Percentiles rank a stretch among this genome's conserved stretches.
phyloP scores from a whole-genome alignment of 2,329 filamentous ascomycete species.

The Arthrobotrys entomopaga region DNA sequence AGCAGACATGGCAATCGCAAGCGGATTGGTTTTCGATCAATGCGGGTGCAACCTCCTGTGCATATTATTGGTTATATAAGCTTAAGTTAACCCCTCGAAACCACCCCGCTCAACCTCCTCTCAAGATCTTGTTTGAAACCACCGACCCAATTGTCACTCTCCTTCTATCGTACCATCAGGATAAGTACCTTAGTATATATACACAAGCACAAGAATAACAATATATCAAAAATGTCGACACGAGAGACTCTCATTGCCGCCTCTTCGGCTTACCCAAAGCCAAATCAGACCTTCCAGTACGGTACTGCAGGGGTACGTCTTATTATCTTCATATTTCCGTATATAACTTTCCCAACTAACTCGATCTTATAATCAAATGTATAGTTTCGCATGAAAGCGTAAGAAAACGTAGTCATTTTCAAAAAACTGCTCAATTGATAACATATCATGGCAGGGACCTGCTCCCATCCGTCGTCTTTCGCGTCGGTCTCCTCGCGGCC shows the following conservation, averaged over 20 bases:
- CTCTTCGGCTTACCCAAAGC: slow-evolving; percentile 66
- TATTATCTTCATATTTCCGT: not conserved
- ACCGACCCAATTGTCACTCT: not conserved
- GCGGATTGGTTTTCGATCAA: no score
- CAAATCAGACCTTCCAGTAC: slow-evolving; percentile 68
- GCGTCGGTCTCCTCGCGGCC: slow-evolving; percentile 87
- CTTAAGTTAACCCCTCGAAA: no score
- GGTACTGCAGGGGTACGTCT: slow-evolving; percentile 70
- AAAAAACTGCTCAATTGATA: slow-evolving; percentile 40
- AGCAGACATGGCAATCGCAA: no score
- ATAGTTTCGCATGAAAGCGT: slow-evolving; percentile 77
- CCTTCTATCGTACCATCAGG: not conserved
- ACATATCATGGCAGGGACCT: slow-evolving; percentile 69
- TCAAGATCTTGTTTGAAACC: no score
- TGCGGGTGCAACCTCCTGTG: no score
- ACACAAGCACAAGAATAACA: no score
- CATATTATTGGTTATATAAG: no score
- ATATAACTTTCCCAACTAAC: not conserved
- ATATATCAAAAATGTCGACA: slow-evolving; percentile 21
- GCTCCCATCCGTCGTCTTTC: slow-evolving; percentile 90
- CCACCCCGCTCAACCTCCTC: no score
- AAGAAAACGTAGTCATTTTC: no score
- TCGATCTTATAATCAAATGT: not conserved
- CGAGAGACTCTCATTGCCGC: slow-evolving; percentile 62
- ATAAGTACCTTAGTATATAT: not conserved